A percentile compares a stretch with the other conserved stretches of the same genome.
Conservation (phyloP, 352 stramenopile species). For the Phytopythium vexans region DNA sequence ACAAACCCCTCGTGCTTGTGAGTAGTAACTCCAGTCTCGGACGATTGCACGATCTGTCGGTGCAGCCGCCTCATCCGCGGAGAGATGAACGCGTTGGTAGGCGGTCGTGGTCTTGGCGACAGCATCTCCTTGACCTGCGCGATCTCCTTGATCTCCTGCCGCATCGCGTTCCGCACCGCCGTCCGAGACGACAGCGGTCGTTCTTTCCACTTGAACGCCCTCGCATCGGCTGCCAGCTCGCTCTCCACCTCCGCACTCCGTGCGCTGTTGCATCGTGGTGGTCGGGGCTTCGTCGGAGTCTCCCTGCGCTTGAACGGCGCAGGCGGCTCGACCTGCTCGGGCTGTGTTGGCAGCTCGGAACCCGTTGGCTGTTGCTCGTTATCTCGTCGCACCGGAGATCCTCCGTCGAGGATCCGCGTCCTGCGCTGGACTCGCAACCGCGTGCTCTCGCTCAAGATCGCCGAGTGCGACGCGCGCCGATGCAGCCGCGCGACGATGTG, state of each 20-base stretch:
- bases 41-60: conserved; percentile 24
- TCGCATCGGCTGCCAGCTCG: neutral
- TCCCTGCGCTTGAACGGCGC: too few relatives aligned
- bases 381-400: too few relatives aligned
- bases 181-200: conserved; percentile 44
- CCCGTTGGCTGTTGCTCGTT: too few relatives aligned
- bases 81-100: conserved; percentile 23
- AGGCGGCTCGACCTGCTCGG: too few relatives aligned
- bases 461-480: conserved; percentile 24
- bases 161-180: conserved; percentile 49
- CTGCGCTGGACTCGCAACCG: conserved; percentile 9
- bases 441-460: conserved; percentile 24
- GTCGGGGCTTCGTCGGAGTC: neutral
- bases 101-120: neutral
- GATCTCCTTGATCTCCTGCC: conserved; percentile 35
- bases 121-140: conserved; percentile 22
- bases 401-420: conserved; percentile 11
- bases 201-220: conserved; percentile 39
- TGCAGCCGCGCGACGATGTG: conserved; percentile 38
- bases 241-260: neutral
- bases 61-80: conserved; percentile 40
- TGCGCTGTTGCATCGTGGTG: neutral
- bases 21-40: conserved; percentile 14
- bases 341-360: too few relatives aligned
- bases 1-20: conserved; percentile 8